Evolutionary conservation across 2,329 filamentous ascomycete species (phyloP).

Genomic region (Talaromyces islandicus): DNA sequence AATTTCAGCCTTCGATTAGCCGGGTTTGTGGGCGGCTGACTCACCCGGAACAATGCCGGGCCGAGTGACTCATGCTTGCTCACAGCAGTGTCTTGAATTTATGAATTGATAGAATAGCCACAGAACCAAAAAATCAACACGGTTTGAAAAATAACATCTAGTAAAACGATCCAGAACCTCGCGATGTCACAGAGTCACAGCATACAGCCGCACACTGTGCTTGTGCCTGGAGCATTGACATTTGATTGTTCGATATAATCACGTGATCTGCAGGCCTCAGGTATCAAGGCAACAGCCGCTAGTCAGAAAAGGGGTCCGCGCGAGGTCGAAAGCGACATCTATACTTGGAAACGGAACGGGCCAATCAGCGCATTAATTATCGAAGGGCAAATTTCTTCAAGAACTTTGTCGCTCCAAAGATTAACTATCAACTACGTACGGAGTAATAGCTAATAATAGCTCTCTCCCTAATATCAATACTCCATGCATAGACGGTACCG

Average conservation of each 20-base stretch:
- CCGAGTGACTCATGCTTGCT: neutral
- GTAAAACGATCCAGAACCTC: no score
- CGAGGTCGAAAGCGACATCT: neutral
- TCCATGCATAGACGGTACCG: neutral
- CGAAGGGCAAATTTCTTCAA: neutral
- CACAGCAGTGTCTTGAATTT: neutral
- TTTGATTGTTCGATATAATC: neutral
- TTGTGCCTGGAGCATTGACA: neutral
- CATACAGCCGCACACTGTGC: no score
- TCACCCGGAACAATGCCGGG: slow-evolving; percentile 5
- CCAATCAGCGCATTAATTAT: neutral
- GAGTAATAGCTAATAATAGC: no score
- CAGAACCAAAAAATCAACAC: no score
- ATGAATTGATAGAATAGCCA: no score
- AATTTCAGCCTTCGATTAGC: slow-evolving; percentile 5
- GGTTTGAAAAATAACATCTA: no score
- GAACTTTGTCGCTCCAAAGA: neutral
- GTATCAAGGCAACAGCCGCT: neutral
- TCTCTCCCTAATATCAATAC: neutral
- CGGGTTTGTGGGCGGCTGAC: slow-evolving; percentile 10
- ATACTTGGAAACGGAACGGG: neutral
- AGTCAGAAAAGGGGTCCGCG: neutral
- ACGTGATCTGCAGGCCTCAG: neutral
- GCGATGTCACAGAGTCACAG: no score
- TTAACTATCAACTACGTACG: no score